A percentile compares a stretch with the other conserved stretches of the same genome.
Conservation (phyloP, 2,329 filamentous ascomycete species). For the Rhytidhysteron rufulum region DNA sequence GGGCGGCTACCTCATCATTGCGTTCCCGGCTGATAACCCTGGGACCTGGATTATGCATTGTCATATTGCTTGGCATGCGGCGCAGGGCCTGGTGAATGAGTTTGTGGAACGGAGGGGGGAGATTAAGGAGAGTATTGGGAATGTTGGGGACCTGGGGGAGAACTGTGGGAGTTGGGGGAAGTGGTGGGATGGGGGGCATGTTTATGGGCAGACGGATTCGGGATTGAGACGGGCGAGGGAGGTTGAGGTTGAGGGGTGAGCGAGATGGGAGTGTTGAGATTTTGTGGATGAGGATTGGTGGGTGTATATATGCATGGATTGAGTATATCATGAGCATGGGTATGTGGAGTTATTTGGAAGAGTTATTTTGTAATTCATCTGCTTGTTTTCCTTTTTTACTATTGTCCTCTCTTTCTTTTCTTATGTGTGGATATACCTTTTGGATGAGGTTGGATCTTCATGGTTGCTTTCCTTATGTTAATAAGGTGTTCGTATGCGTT, state of each 20-base stretch:
- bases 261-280: too few species aligned
- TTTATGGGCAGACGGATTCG: conserved; percentile 31
- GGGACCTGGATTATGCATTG: conserved; percentile 34
- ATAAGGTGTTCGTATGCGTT: too few species aligned
- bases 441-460: too few species aligned
- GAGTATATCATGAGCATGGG: too few species aligned
- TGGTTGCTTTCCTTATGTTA: too few species aligned
- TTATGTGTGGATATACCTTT: too few species aligned
- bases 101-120: conserved; percentile 44
- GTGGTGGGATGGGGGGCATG: conserved; percentile 27
- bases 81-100: conserved; percentile 47
- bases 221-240: conserved; percentile 19
- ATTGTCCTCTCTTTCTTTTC: too few species aligned
- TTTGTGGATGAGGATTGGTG: too few species aligned
- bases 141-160: conserved; percentile 16
- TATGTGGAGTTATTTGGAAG: too few species aligned
- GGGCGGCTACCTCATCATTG: conserved; percentile 46
- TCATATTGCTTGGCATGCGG: conserved; percentile 31
- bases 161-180: conserved; percentile 29
- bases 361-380: too few species aligned
- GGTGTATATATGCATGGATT: too few species aligned
- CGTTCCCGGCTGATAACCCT: conserved; percentile 52
- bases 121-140: conserved; percentile 19
- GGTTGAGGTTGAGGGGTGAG: neutral
- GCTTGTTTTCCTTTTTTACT: too few species aligned